Evolutionary conservation across 257 asterid species (phyloP).

Genomic region (Capsicum rhomboideum): DNA sequence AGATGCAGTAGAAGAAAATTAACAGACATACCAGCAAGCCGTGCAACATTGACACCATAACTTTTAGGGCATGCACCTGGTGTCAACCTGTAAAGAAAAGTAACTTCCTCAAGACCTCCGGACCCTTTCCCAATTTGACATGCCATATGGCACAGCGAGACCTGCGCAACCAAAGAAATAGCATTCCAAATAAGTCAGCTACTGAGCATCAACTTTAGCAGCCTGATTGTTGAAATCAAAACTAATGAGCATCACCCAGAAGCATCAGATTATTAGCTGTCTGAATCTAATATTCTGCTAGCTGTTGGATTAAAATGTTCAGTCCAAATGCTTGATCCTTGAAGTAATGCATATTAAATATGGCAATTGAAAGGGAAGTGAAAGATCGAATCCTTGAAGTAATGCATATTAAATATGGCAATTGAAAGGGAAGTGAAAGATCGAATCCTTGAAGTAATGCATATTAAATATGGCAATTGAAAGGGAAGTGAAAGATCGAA

Average conservation of each 20-base stretch:
- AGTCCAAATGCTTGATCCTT: background rate
- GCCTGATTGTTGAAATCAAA: background rate
- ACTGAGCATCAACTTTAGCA: background rate
- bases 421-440: background rate
- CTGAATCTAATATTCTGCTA: background rate
- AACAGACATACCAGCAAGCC: conserved; percentile 63
- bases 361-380: no score
- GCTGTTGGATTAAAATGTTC: background rate
- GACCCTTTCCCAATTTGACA: conserved; percentile 77
- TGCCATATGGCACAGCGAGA: conserved; percentile 85
- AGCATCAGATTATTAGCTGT: background rate
- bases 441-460: no score
- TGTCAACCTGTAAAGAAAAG: conserved; percentile 80
- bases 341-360: no score
- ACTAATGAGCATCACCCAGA: background rate
- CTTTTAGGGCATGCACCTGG: conserved; percentile 95
- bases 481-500: background rate
- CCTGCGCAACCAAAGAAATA: conserved; percentile 30
- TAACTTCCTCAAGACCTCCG: conserved; percentile 72
- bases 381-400: no score
- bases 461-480: background rate
- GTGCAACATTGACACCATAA: conserved; percentile 94
- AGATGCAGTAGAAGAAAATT: background rate
- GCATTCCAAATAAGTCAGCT: background rate
- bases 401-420: background rate